Conservation (phyloP, 371 early-diverging fungal genomes). For the Mortierella sp. region DNA sequence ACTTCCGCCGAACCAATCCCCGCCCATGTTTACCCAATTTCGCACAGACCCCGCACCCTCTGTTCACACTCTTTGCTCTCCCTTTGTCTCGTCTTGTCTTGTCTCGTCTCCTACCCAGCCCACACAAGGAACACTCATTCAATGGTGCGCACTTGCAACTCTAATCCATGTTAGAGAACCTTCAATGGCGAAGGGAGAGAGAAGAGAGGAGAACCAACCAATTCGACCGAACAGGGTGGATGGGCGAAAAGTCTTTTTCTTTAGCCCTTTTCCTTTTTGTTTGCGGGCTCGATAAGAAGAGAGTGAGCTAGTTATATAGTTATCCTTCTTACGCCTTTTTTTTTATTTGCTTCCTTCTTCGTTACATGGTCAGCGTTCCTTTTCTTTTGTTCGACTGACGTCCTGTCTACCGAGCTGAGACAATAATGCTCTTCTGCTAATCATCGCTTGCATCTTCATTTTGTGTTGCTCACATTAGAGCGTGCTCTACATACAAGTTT, state of each 20-base stretch:
- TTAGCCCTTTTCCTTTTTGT: no score
- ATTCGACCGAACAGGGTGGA: neutral
- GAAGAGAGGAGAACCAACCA: neutral
- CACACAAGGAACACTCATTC: neutral
- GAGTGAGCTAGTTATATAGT: no score
- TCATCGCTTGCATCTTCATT: neutral
- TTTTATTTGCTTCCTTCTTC: no score
- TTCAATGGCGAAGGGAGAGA: neutral
- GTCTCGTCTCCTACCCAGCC: neutral
- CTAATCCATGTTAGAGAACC: neutral
- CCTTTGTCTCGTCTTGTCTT: neutral
- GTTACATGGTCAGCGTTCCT: no score
- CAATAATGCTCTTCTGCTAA: neutral
- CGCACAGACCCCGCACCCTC: neutral
- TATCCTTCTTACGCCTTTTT: no score
- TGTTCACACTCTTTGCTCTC: neutral
- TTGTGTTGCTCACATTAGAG: neutral
- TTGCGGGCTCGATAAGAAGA: no score
- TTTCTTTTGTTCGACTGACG: no score
- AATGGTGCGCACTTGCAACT: neutral
- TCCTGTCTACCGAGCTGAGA: no score
- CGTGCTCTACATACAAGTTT: no score
- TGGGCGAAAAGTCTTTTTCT: no score
- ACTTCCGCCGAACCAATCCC: conserved; percentile 8
- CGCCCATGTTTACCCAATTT: neutral